These are phyloP conservation scores for Rosa chinensis DNA, from an alignment of 306 rosid species.

Conservation along the genomic window DNA sequence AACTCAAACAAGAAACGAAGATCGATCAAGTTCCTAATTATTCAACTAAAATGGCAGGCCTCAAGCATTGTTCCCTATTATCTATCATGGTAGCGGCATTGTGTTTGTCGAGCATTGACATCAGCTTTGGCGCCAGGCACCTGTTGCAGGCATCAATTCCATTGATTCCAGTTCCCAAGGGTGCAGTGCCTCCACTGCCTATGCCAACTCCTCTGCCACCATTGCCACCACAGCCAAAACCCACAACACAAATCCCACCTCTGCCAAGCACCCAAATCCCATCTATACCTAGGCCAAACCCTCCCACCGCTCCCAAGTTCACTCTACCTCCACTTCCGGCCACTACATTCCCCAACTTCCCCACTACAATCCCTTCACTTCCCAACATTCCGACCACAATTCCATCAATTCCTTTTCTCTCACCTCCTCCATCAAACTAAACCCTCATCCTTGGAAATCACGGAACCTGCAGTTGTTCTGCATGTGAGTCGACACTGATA, in stretches of 20 bases:
- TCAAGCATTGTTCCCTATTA: not conserved
- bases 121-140: slow-evolving; percentile 26
- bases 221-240: slow-evolving; percentile 16
- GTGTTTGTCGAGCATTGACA: slow-evolving; percentile 23
- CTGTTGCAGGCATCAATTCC: slow-evolving; percentile 27
- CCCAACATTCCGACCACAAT: slow-evolving; percentile 24
- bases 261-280: slow-evolving; percentile 8
- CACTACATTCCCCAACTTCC: slow-evolving; percentile 17
- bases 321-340: slow-evolving; percentile 24
- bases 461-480: not conserved
- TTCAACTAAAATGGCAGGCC: slow-evolving; percentile 13
- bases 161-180: not conserved
- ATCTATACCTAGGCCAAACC: not conserved
- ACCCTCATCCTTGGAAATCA: not conserved
- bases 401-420: slow-evolving; percentile 16
- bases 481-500: no score
- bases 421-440: slow-evolving; percentile 32
- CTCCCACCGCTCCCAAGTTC: slow-evolving; percentile 22
- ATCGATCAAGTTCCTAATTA: not conserved
- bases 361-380: slow-evolving; percentile 21
- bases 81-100: slow-evolving; percentile 16
- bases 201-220: not conserved
- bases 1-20: slow-evolving; percentile 13
- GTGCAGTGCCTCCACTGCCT: not conserved
- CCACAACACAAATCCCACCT: slow-evolving; percentile 9